Evolutionary conservation across 805 yeast species (phyloP).

Genomic region (Kodamaea hsintzibuensis): DNA sequence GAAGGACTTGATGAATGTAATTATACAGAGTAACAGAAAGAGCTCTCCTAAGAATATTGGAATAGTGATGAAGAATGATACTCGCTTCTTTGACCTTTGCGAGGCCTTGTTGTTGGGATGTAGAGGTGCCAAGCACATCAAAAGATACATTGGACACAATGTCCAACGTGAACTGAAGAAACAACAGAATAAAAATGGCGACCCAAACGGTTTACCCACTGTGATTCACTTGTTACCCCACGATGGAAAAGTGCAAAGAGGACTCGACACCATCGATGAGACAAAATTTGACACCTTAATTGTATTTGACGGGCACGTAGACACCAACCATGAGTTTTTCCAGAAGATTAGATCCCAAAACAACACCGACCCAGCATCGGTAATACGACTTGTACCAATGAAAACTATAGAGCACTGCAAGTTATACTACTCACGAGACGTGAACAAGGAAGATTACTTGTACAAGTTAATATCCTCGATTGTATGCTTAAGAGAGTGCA

Average conservation of each 20-base stretch:
- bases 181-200: slow-evolving; percentile 8
- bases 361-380: slow-evolving; percentile 42
- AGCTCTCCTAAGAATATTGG: slow-evolving; percentile 54
- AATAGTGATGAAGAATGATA: slow-evolving; percentile 67
- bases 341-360: slow-evolving; percentile 30
- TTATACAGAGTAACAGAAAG: slow-evolving; percentile 37
- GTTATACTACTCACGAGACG: slow-evolving; percentile 42
- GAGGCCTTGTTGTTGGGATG: slow-evolving; percentile 72
- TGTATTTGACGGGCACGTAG: slow-evolving; percentile 63
- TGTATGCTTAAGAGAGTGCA: slow-evolving; percentile 77
- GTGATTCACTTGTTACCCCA: slow-evolving; percentile 16
- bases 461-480: slow-evolving; percentile 76
- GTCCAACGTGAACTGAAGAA: slow-evolving; percentile 48
- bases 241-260: slow-evolving; percentile 15
- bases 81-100: slow-evolving; percentile 63
- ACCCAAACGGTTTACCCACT: slow-evolving; percentile 3
- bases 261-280: slow-evolving; percentile 24
- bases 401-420: slow-evolving; percentile 83
- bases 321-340: slow-evolving; percentile 36
- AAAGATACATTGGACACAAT: slow-evolving; percentile 62
- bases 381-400: slow-evolving; percentile 70
- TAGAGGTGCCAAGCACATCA: slow-evolving; percentile 45
- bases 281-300: slow-evolving; percentile 58
- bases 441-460: slow-evolving; percentile 41
- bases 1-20: slow-evolving; percentile 58